Conservation (phyloP, 345 rosid genomes). For the Boechera retrofracta region DNA sequence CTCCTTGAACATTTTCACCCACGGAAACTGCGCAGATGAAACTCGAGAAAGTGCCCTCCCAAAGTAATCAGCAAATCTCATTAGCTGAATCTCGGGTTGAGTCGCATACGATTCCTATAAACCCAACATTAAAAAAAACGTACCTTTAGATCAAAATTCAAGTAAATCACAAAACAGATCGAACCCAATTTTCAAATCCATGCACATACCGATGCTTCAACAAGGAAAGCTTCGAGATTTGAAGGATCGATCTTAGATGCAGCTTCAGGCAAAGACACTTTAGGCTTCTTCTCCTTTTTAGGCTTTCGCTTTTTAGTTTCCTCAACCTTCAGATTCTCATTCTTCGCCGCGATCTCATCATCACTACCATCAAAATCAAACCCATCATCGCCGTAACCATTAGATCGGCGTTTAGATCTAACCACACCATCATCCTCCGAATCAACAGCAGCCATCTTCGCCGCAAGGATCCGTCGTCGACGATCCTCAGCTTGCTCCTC, state of each 20-base stretch:
- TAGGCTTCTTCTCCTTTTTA: slow-evolving; percentile 75
- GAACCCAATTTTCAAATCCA: slow-evolving; percentile 8
- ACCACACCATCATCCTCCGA: slow-evolving; percentile 23
- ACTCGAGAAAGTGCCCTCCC: slow-evolving; percentile 67
- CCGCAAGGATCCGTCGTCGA: slow-evolving; percentile 50
- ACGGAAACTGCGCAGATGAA: slow-evolving; percentile 62
- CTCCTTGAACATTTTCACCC: slow-evolving; percentile 69
- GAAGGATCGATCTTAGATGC: slow-evolving; percentile 62
- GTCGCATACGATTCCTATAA: slow-evolving; percentile 54
- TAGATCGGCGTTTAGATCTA: slow-evolving; percentile 51
- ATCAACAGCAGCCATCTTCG: slow-evolving; percentile 44
- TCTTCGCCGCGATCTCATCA: slow-evolving; percentile 44
- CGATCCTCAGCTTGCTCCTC: slow-evolving; percentile 68
- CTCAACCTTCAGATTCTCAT: slow-evolving; percentile 44
- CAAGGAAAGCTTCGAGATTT: slow-evolving; percentile 61
- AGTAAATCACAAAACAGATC: slow-evolving; percentile 21
- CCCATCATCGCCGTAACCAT: slow-evolving; percentile 42
- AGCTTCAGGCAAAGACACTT: slow-evolving; percentile 68
- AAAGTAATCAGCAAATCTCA: slow-evolving; percentile 72
- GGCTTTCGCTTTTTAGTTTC: slow-evolving; percentile 53
- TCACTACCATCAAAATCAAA: slow-evolving; percentile 53
- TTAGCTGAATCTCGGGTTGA: slow-evolving; percentile 67
- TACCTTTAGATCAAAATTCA: slow-evolving; percentile 18
- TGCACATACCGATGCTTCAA: slow-evolving; percentile 51
- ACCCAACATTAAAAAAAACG: slow-evolving; percentile 6